Base-by-base conservation (phyloP, 2,329 filamentous ascomycete species). In the Mycocentrospora acerina region DNA sequence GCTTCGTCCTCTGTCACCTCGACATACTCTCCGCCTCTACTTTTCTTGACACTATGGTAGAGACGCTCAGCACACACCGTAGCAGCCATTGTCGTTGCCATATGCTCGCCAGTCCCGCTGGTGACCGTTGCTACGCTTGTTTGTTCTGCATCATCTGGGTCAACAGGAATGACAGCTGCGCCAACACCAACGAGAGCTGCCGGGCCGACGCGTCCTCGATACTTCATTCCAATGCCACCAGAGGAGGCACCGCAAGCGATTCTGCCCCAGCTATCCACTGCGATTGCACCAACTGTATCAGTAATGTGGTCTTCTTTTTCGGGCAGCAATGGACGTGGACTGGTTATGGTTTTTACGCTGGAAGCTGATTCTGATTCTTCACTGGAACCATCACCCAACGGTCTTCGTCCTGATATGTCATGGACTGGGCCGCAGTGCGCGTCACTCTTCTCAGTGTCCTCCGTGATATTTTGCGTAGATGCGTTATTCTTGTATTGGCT, bases 171-270 rank as follows among this genome's bases (percentile, higher is more conserved):
- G 18, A 98, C 85, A 24, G 88, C 86, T 14, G 90, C 91, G 39
- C 93, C 93, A 36, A 97, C 82, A 7, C 93, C 91, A 11, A 97
- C 88, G 12, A 98, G 77, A 14, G 93, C 93, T 24, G 93, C 94
- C 22, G 93, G 93, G 0, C 93, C 94, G 47, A 95, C 80, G 24
- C 93, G 85, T 5, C 93, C 94, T 44, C 83, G 82, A 66, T 95
- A 90, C 64, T 98, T 98, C 91, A 98, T 96, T 18, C 93, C 91
- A 62, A 98, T 98, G 1, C 93, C 93, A 5, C 93, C 93, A 12
- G 94, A 98, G 2, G 93, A 98, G 2, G 93, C 95, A 12, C 86
- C 93, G 4, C 91, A 93, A 4, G 94, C 91, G 60, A 98, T 95
- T 42, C 86, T 85, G 12, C 93, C 93, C 53, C 78, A 80, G 33